A percentile compares a stretch with the other conserved stretches of the same genome.
These are phyloP conservation scores for Thecaphora frezii DNA, from an alignment of 1,284 basidiomycete genomes.

Conservation along the genomic window DNA sequence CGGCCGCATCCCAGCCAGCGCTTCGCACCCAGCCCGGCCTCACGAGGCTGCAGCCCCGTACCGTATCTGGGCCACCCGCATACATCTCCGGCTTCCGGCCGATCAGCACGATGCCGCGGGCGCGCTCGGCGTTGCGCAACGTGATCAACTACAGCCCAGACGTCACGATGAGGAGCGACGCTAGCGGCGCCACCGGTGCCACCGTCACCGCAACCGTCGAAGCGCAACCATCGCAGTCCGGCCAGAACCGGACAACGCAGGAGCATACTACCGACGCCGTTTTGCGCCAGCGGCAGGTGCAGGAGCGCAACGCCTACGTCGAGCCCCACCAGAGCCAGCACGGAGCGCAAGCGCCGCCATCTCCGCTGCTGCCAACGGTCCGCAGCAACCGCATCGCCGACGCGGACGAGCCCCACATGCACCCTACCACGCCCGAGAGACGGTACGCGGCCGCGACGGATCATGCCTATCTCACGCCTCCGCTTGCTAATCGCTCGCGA, in stretches of 20 bases:
- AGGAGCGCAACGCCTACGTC: too few relatives aligned
- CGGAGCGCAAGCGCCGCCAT: too few relatives aligned
- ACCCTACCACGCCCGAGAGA: neutral
- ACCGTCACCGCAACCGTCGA: neutral
- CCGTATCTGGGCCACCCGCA: neutral
- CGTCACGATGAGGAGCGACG: slow-evolving; percentile 19
- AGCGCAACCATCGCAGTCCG: neutral
- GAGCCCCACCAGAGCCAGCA: too few relatives aligned
- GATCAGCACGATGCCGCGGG: slow-evolving; percentile 21
- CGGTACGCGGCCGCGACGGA: neutral
- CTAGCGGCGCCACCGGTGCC: neutral
- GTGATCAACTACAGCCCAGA: slow-evolving; percentile 35
- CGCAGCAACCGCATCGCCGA: too few relatives aligned
- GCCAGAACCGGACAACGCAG: neutral
- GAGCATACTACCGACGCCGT: neutral
- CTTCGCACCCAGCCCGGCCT: neutral
- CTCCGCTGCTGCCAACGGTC: too few relatives aligned
- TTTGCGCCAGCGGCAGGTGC: too few relatives aligned
- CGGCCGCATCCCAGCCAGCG: neutral
- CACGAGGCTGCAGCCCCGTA: neutral
- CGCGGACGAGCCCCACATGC: neutral
- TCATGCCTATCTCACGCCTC: neutral
- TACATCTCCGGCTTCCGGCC: neutral
- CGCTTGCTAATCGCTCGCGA: too few relatives aligned
- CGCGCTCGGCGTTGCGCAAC: slow-evolving; percentile 30